Evolutionary conservation across 305 asterid genomes (phyloP).

Genomic region (Solanum hybrid): DNA sequence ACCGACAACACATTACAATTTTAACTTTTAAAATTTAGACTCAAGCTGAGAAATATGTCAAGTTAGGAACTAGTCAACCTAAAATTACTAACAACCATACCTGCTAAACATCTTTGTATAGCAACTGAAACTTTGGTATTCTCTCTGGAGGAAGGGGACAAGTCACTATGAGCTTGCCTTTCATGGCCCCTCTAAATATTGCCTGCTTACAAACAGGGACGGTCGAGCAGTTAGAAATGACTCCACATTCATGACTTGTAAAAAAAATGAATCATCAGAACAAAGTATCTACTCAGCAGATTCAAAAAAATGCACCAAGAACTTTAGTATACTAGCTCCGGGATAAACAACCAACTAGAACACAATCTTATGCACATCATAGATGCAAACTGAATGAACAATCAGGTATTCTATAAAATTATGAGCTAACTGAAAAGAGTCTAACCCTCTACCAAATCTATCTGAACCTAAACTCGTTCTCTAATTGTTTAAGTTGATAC

Average conservation of each 20-base stretch:
- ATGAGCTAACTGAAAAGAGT: not conserved
- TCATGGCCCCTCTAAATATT: constrained; percentile 88
- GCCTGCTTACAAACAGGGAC: constrained; percentile 44
- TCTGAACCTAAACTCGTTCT: not conserved
- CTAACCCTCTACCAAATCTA: not conserved
- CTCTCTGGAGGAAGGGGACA: constrained; percentile 89
- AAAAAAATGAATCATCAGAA: not conserved
- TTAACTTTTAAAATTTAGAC: not conserved
- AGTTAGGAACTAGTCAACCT: not conserved
- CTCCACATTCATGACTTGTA: not conserved
- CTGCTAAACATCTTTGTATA: constrained; percentile 71
- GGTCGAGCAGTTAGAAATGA: not conserved
- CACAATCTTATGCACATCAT: not conserved
- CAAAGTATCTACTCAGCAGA: not conserved
- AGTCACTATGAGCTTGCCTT: constrained; percentile 75
- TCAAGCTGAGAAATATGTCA: not conserved
- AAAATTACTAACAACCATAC: constrained; percentile 2
- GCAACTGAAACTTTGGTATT: constrained; percentile 78
- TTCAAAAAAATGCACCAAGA: not conserved
- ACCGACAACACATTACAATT: not conserved
- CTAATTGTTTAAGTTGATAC: not conserved
- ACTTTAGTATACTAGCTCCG: not conserved
- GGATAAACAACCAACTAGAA: not conserved
- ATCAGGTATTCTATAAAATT: not conserved
- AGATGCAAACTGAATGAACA: not conserved